A percentile compares a stretch with the other conserved stretches of the same genome.
Evolutionary conservation across 306 rosid genomes (phyloP).

Genomic region (Rubus parviflorus): DNA sequence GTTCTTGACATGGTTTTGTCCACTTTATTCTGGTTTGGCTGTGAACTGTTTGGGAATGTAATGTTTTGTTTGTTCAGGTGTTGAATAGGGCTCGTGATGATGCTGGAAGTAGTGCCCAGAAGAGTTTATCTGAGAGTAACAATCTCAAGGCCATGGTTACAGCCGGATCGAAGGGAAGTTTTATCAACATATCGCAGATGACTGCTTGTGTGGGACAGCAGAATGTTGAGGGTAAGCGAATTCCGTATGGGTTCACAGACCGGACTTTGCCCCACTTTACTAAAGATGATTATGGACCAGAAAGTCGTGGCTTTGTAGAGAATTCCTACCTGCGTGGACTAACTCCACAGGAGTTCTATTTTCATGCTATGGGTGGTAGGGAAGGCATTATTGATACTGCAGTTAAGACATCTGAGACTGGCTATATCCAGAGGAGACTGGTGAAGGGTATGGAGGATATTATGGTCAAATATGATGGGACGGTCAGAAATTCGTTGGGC

Average conservation of each 20-base stretch:
- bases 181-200: constrained; percentile 97
- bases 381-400: constrained; percentile 99
- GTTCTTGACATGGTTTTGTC: constrained; percentile 36
- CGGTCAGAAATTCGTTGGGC: constrained; percentile 95
- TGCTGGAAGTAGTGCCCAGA: constrained; percentile 91
- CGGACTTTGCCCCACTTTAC: constrained; percentile 98
- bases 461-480: constrained; percentile 99
- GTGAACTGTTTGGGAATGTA: constrained; percentile 17
- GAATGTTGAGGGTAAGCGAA: constrained; percentile 97
- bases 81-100: constrained; percentile 95
- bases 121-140: constrained; percentile 86
- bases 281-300: constrained; percentile 93
- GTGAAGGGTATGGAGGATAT: constrained; percentile 99
- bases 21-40: constrained; percentile 9
- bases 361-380: constrained; percentile 99
- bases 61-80: constrained; percentile 41
- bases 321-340: constrained; percentile 92
- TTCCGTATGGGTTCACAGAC: constrained; percentile 89
- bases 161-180: constrained; percentile 98
- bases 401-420: constrained; percentile 96
- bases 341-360: constrained; percentile 97
- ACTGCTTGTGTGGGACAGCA: constrained; percentile 99
- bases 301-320: constrained; percentile 99
- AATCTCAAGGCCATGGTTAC: constrained; percentile 96
- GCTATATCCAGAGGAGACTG: constrained; percentile 95